Conservation (phyloP, 257 asterid species). For the Solanum bukasovii region DNA sequence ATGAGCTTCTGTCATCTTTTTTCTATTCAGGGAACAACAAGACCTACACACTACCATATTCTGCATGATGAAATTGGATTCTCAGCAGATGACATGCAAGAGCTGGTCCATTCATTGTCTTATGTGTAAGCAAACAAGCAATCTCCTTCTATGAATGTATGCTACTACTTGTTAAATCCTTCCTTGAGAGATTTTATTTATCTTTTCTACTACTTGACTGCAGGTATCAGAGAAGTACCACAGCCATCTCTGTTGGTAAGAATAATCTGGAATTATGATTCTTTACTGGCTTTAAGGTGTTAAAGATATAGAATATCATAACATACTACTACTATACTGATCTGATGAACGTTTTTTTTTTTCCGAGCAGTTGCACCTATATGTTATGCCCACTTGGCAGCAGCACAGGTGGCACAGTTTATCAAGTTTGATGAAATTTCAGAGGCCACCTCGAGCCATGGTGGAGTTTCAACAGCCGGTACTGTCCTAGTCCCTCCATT, state of each 20-base stretch:
- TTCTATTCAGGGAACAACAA: constrained; percentile 48
- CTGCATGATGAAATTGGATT: constrained; percentile 58
- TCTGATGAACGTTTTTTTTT: background rate
- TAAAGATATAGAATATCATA: background rate
- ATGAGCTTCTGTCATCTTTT: background rate
- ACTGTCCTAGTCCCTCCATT: constrained; percentile 23
- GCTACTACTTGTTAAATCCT: background rate
- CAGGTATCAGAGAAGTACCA: constrained; percentile 85
- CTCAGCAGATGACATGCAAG: constrained; percentile 65
- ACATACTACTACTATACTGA: background rate
- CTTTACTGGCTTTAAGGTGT: background rate
- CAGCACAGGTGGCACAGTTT: constrained; percentile 50
- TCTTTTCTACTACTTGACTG: background rate
- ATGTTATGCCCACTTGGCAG: constrained; percentile 70
- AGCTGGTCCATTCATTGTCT: constrained; percentile 54
- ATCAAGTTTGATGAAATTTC: constrained; percentile 53
- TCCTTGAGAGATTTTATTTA: background rate
- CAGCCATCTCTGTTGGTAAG: constrained; percentile 80
- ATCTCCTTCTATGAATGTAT: background rate
- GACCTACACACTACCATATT: constrained; percentile 79
- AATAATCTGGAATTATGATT: background rate
- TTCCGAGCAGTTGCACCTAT: constrained; percentile 54
- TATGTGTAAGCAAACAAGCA: constrained; percentile 55
- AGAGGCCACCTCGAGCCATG: constrained; percentile 37
- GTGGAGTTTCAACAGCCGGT: constrained; percentile 18